phyloP scores from a whole-genome alignment of 306 rosid genomes.

The Citrullus colocynthis region DNA sequence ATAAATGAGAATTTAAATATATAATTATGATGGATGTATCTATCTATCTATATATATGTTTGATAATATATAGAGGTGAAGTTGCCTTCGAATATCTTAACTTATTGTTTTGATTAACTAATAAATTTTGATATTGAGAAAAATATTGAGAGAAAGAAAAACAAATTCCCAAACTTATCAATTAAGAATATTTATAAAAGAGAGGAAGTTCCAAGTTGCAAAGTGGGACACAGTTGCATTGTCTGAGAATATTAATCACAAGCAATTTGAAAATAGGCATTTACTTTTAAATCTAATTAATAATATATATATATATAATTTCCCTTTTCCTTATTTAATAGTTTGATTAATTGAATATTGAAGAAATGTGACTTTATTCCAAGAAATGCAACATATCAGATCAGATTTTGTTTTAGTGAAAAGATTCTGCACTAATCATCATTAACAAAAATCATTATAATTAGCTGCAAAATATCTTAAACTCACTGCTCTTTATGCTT shows the following conservation, averaged over 20 bases:
- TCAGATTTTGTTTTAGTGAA: not conserved
- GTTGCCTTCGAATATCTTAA: too few relatives aligned
- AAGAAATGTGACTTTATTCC: not conserved
- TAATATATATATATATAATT: not conserved
- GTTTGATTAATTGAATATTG: not conserved
- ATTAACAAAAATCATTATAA: not conserved
- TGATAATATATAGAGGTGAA: too few relatives aligned
- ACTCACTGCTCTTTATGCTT: not conserved
- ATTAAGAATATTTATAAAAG: not conserved
- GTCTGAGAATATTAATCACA: constrained; percentile 29
- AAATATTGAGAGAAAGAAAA: not conserved
- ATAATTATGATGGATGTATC: not conserved
- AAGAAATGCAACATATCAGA: not conserved
- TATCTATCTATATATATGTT: too few relatives aligned
- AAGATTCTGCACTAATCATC: constrained; percentile 16
- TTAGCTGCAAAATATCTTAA: too few relatives aligned
- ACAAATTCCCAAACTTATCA: not conserved
- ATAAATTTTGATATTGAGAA: too few relatives aligned
- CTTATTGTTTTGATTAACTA: too few relatives aligned
- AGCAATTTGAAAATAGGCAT: constrained; percentile 3
- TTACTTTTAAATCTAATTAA: not conserved
- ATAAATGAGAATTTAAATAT: not conserved
- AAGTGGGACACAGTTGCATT: constrained; percentile 24
- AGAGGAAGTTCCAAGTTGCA: not conserved
- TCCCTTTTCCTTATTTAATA: not conserved